phyloP scores from a whole-genome alignment of 1,139 yeast species.

The Geotrichum cucujoidarum region DNA sequence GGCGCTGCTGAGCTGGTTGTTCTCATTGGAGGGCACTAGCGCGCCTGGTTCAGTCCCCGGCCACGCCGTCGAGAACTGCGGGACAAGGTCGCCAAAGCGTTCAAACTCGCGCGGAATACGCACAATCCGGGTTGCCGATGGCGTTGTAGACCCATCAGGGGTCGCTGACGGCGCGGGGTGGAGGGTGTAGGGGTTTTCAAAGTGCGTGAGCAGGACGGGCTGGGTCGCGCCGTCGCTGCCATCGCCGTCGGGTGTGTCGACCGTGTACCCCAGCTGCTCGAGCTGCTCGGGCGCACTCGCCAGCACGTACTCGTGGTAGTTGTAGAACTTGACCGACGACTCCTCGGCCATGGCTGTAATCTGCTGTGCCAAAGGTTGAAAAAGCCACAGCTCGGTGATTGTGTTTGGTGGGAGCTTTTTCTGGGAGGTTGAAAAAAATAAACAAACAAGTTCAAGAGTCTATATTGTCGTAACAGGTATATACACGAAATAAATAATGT shows the following conservation, averaged over 20 bases:
- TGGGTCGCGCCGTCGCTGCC: not conserved
- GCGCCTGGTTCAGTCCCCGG: constrained; percentile 76
- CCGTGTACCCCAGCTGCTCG: constrained; percentile 11
- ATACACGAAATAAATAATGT: too few species aligned
- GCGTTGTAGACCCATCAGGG: not conserved
- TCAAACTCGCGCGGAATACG: constrained; percentile 54
- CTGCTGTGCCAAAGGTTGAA: too few species aligned
- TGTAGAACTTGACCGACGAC: constrained; percentile 25
- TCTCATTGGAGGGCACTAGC: constrained; percentile 21
- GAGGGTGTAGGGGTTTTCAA: constrained; percentile 16
- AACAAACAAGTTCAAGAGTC: too few species aligned
- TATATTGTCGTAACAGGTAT: too few species aligned
- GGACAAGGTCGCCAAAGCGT: constrained; percentile 38
- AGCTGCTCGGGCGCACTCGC: constrained; percentile 8
- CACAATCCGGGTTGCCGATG: constrained; percentile 49
- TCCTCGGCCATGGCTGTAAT: constrained; percentile 12
- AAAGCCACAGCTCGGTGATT: too few species aligned
- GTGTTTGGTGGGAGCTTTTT: not conserved
- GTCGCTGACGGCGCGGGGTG: not conserved
- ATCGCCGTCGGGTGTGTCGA: constrained; percentile 2
- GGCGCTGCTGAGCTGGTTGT: not conserved
- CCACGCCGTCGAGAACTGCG: constrained; percentile 52
- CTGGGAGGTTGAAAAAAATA: not conserved
- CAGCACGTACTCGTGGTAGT: constrained; percentile 29
- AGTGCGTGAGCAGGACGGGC: constrained; percentile 20